These are phyloP conservation scores for Phytopythium cucurbitacearum DNA, from an alignment of 352 stramenopile species.

Conservation along the genomic window DNA sequence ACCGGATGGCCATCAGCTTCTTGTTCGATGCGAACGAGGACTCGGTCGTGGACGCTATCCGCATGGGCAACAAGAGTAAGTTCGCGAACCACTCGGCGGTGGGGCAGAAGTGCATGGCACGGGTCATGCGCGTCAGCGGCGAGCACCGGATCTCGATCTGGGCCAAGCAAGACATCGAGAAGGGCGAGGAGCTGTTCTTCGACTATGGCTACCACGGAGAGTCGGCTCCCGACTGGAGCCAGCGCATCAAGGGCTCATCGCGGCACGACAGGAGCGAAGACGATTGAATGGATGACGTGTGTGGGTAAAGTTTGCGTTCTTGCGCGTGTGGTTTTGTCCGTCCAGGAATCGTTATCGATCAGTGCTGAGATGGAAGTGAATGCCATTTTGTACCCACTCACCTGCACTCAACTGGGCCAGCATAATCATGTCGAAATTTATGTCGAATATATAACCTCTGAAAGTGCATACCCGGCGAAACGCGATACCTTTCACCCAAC, in stretches of 20 bases:
- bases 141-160: constrained; percentile 91
- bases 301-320: not conserved
- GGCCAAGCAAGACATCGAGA: constrained; percentile 83
- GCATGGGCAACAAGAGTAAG: constrained; percentile 92
- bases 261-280: constrained; percentile 17
- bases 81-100: constrained; percentile 81
- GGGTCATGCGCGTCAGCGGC: constrained; percentile 77
- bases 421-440: no score
- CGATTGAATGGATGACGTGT: constrained; percentile 2
- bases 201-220: constrained; percentile 65
- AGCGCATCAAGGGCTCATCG: constrained; percentile 36
- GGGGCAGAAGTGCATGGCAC: constrained; percentile 76
- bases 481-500: no score
- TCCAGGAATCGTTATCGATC: no score
- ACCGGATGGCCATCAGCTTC: constrained; percentile 85
- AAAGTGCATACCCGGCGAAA: no score
- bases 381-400: no score
- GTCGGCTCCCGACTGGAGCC: constrained; percentile 59
- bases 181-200: constrained; percentile 73
- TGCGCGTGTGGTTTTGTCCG: not conserved
- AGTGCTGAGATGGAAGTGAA: no score
- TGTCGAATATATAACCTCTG: no score
- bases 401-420: no score
- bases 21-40: constrained; percentile 92
- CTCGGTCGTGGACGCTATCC: constrained; percentile 86